Conservation (phyloP, 23 red algal genomes). For the Gracilaria vermiculophylla region DNA sequence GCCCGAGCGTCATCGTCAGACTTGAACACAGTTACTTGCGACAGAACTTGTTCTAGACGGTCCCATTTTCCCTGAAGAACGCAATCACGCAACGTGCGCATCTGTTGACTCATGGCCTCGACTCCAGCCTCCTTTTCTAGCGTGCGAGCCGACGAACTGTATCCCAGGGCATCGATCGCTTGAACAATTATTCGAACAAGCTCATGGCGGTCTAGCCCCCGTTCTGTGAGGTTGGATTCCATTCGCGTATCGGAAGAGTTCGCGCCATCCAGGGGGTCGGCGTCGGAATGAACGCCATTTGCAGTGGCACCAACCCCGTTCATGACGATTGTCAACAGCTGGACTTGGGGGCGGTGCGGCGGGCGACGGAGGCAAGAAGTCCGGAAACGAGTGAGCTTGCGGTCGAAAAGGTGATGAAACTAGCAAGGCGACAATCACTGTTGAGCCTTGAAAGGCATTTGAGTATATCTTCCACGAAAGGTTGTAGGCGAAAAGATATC, state of each 20-base stretch:
- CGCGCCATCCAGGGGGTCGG: conserved; percentile 16
- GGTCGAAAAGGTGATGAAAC: background rate
- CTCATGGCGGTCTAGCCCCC: conserved; percentile 64
- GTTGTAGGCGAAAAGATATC: background rate
- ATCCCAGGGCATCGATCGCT: conserved; percentile 74
- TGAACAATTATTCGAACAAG: conserved; percentile 83
- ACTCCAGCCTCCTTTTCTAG: conserved; percentile 75
- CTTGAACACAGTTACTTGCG: conserved; percentile 45
- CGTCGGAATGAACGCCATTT: conserved; percentile 36
- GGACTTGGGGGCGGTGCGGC: background rate
- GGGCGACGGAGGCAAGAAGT: background rate
- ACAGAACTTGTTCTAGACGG: conserved; percentile 39
- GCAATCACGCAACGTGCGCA: conserved; percentile 55
- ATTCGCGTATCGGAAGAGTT: conserved; percentile 32
- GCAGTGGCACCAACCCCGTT: conserved; percentile 14
- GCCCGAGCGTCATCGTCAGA: conserved; percentile 53
- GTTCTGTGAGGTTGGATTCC: conserved; percentile 28
- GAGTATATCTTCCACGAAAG: background rate
- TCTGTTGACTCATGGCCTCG: conserved; percentile 40
- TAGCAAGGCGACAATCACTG: background rate
- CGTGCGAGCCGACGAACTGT: conserved; percentile 37
- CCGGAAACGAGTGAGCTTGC: background rate
- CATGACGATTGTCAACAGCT: background rate
- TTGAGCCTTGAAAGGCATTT: conserved; percentile 3
- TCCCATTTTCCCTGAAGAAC: conserved; percentile 77